Evolutionary conservation across 345 rosid species (phyloP), one percentile per base, ranked within the genome.

Genomic region (Moricandia arvensis): DNA sequence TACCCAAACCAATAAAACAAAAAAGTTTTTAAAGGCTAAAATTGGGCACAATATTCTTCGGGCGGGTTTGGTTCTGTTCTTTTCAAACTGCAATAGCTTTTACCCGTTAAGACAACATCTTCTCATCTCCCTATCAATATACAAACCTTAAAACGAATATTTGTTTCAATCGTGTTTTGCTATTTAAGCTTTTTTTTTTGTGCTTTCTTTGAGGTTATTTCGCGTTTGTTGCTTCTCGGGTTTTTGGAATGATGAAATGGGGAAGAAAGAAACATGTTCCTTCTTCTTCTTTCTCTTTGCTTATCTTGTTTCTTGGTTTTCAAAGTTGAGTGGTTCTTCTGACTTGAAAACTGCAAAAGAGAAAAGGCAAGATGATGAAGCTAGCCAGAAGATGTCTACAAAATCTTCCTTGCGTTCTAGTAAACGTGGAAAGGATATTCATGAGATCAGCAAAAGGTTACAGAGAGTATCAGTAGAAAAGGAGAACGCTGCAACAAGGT

Each of bases 381-480:
- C 24, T 60, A 67, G 63, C 71, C 82, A 82, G 59, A 79, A 79
- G n/a, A 80, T 59, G 41, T 18, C 79, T 31, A 21, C 31, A 13
- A 69, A 76, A 60, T 61, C 86, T 3, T 59, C 85, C 41, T 53
- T 73, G 21, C 34, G 70, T 33, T 43, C 61, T 79, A 79, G 67
- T 16, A 79, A 58, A 66, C 76, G 43, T 27, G 78, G 49, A 29
- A 79, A 75, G 38, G 87, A 80, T 69, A 68, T 83, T 38, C 75
- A 76, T 37, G 83, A 86, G 72, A 86, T 81, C 61, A 85, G 75
- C 63, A 93, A 87, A 71, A 82, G 74, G 11, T 87, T 86, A 66
- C 85, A 90, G 82, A 90, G 85, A 71, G 63, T 84, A 54, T 83
- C 89, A 8, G 80, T 82, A 71, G 85, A 87, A 8, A 87, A 85